Conservation (phyloP, 108 stramenopile genomes). For the Nitzschia sp. region DNA sequence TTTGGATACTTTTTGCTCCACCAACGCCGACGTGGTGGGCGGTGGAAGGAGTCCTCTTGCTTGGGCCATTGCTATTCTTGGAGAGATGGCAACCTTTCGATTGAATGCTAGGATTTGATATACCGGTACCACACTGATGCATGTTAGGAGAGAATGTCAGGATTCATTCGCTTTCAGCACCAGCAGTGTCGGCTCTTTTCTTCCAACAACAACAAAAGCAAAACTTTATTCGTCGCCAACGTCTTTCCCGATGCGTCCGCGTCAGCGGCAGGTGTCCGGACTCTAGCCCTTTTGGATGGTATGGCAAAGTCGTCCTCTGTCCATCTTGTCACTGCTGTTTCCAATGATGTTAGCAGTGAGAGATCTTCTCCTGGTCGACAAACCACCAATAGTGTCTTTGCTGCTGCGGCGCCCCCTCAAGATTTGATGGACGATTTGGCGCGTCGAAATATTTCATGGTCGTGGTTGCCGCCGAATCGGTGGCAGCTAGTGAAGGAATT, state of each 20-base stretch:
- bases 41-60: too few relatives aligned
- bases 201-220: constrained; percentile 2
- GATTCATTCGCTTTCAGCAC: too few relatives aligned
- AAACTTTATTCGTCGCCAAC: constrained; percentile 40
- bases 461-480: constrained; percentile 28
- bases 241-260: constrained; percentile 65
- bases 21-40: too few relatives aligned
- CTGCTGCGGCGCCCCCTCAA: background rate
- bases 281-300: constrained; percentile 46
- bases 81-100: too few relatives aligned
- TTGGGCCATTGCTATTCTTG: too few relatives aligned
- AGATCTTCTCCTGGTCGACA: too few relatives aligned
- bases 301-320: constrained; percentile 30
- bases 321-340: constrained; percentile 27
- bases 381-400: constrained; percentile 21
- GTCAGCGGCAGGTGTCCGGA: constrained; percentile 69
- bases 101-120: too few relatives aligned
- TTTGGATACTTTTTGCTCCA: too few relatives aligned
- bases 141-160: too few relatives aligned
- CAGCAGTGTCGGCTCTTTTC: background rate
- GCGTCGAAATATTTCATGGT: constrained; percentile 14
- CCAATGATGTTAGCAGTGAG: too few relatives aligned
- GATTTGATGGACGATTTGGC: background rate
- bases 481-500: constrained; percentile 7
- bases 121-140: too few relatives aligned